Evolutionary conservation across 352 stramenopile species (phyloP).

Genomic region (Aphanomyces euteiches): DNA sequence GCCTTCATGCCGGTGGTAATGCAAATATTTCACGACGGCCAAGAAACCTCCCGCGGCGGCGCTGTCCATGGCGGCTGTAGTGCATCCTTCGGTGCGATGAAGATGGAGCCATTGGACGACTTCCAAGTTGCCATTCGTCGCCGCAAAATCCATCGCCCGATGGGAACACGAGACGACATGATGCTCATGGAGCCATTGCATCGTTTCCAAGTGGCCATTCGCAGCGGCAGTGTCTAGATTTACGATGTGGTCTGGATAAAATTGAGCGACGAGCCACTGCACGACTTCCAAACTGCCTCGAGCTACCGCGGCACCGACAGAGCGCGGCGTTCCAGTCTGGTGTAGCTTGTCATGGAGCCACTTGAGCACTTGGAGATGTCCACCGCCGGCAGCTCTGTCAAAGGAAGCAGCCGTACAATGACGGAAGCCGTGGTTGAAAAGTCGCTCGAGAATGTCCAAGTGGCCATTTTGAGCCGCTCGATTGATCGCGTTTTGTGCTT

Average conservation of each 20-base stretch:
- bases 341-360: not conserved
- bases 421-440: not conserved
- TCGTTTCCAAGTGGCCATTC: conserved; percentile 6
- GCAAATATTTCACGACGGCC: conserved; percentile 21
- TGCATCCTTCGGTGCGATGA: conserved; percentile 33
- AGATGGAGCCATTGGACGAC: conserved; percentile 39
- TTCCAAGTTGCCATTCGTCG: conserved; percentile 34
- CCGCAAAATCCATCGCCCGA: conserved; percentile 38
- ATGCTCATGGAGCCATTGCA: conserved; percentile 7
- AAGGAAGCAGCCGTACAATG: not conserved
- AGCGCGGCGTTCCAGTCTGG: conserved; percentile 16
- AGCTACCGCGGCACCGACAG: conserved; percentile 37
- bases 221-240: conserved; percentile 10
- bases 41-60: conserved; percentile 36
- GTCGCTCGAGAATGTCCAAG: not conserved
- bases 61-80: conserved; percentile 34
- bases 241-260: not conserved
- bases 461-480: not conserved
- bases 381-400: not conserved
- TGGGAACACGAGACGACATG: conserved; percentile 34
- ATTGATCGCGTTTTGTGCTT: not conserved
- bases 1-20: conserved; percentile 19
- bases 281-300: conserved; percentile 36
- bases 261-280: conserved; percentile 17
- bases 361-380: not conserved